phyloP scores from a whole-genome alignment of 2,329 filamentous ascomycete species.

The Aschersonia sp. region DNA sequence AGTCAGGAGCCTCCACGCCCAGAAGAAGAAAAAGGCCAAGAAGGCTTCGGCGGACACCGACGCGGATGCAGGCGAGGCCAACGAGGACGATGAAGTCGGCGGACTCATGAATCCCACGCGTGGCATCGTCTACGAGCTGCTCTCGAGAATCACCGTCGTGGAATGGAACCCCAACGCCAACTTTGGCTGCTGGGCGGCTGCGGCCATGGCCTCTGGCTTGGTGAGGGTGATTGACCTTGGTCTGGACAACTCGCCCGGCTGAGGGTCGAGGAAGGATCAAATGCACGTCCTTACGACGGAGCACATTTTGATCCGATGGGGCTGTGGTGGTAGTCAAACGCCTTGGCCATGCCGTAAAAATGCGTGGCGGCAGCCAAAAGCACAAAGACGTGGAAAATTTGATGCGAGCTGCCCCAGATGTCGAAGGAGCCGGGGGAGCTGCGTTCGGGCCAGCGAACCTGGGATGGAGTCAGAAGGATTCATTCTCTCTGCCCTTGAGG shows the following conservation, averaged over 20 bases:
- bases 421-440: constrained; percentile 68
- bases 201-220: constrained; percentile 51
- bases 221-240: constrained; percentile 53
- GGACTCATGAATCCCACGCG: constrained; percentile 22
- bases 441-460: constrained; percentile 72
- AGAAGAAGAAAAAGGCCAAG: constrained; percentile 21
- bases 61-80: constrained; percentile 11
- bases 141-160: constrained; percentile 45
- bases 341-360: constrained; percentile 64
- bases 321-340: constrained; percentile 74
- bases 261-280: neutral
- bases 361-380: constrained; percentile 70
- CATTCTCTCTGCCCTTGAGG: neutral
- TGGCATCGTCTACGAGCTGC: constrained; percentile 43
- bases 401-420: constrained; percentile 85
- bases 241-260: constrained; percentile 17
- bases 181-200: constrained; percentile 54
- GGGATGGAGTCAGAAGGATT: neutral
- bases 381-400: constrained; percentile 89
- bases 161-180: constrained; percentile 54
- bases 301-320: constrained; percentile 37
- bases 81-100: constrained; percentile 17
- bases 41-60: constrained; percentile 8
- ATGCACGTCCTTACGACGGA: neutral
- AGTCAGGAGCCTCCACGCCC: constrained; percentile 20